These are phyloP conservation scores for Trebouxia sp. DNA, from an alignment of 139 green algal genomes.

Conservation along the genomic window DNA sequence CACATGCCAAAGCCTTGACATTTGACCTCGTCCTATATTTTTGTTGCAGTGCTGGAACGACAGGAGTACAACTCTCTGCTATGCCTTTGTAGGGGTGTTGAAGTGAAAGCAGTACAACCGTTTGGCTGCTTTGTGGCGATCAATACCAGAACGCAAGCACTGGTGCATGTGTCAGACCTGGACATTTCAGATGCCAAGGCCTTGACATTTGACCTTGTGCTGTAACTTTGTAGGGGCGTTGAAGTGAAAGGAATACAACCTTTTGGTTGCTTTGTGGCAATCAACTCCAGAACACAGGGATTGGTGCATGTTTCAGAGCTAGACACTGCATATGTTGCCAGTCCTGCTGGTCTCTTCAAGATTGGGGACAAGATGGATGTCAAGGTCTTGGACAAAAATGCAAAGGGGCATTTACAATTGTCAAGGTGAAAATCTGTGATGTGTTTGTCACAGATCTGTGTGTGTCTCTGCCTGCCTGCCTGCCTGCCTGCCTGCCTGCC, in stretches of 20 bases:
- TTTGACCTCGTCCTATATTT: too few species aligned
- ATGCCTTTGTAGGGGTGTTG: too few species aligned
- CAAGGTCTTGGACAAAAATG: constrained; percentile 66
- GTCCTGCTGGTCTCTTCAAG: not conserved
- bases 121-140: too few species aligned
- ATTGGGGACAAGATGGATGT: constrained; percentile 59
- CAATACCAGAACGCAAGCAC: too few species aligned
- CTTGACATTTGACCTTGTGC: too few species aligned
- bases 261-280: constrained; percentile 61
- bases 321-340: not conserved
- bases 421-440: constrained; percentile 1
- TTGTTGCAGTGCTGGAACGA: too few species aligned
- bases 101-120: too few species aligned
- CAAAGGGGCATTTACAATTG: not conserved
- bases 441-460: not conserved
- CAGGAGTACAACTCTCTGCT: too few species aligned
- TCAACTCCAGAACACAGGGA: constrained; percentile 44
- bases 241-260: constrained; percentile 41
- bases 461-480: not conserved
- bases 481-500: too few species aligned
- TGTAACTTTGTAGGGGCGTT: constrained; percentile 10
- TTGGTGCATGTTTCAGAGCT: constrained; percentile 41
- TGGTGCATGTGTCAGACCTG: too few species aligned
- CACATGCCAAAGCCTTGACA: too few species aligned
- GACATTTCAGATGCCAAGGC: too few species aligned